Conservation (phyloP, 768 basidiomycete genomes). For the Boletus insuetus region DNA sequence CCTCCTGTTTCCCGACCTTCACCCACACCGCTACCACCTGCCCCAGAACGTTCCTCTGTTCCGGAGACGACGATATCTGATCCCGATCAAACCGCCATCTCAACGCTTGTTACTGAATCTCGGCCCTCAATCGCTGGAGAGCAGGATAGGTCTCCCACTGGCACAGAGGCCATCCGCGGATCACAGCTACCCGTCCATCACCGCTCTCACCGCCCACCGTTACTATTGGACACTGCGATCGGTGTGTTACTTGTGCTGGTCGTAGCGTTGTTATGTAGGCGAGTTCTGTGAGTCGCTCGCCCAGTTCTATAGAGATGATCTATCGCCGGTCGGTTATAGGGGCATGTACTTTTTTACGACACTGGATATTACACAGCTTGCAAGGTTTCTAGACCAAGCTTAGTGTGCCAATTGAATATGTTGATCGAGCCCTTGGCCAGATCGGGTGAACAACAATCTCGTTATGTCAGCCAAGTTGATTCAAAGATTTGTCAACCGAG, state of each 20-base stretch:
- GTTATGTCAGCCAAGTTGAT: conserved; percentile 27
- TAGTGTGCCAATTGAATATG: conserved; percentile 14
- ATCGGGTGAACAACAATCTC: conserved; percentile 13
- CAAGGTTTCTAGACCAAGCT: conserved; percentile 22
- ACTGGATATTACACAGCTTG: conserved; percentile 15
- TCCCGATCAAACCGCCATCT: conserved; percentile 19
- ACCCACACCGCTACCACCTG: conserved; percentile 11
- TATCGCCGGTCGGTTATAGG: conserved; percentile 13
- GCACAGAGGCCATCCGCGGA: conserved; percentile 18
- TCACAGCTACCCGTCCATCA: conserved; percentile 11
- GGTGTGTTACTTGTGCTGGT: conserved; percentile 67
- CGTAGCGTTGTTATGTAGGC: conserved; percentile 64
- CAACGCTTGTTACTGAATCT: conserved; percentile 11
- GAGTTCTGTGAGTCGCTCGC: conserved; percentile 40
- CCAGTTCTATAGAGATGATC: conserved; percentile 18
- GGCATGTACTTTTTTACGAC: conserved; percentile 15
- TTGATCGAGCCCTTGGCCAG: conserved; percentile 18
- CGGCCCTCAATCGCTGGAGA: conserved; percentile 8
- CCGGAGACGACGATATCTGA: conserved; percentile 10
- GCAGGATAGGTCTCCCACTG: conserved; percentile 9
- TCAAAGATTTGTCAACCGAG: conserved; percentile 26
- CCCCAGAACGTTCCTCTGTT: conserved; percentile 19
- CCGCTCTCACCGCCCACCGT: conserved; percentile 44
- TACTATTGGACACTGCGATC: conserved; percentile 72
- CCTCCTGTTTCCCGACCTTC: conserved; percentile 17